A percentile compares a stretch with the other conserved stretches of the same genome.
phyloP scores from a whole-genome alignment of 2,329 filamentous ascomycete species.

The Alternaria longipes region DNA sequence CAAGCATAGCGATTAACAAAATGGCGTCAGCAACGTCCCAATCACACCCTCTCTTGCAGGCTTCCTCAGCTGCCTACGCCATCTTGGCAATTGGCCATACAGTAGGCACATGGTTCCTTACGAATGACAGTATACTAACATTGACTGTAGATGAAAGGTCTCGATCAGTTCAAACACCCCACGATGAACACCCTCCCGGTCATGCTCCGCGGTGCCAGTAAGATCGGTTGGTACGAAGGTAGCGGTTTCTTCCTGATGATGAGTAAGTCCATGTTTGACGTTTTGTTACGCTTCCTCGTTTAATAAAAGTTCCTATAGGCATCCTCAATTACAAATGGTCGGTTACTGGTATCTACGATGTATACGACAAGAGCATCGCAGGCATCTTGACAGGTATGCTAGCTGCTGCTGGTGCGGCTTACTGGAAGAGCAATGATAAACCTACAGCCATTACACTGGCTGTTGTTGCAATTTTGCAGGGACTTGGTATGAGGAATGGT shows the following conservation, averaged over 20 bases:
- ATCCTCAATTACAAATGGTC: constrained; percentile 50
- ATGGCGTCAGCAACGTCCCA: constrained; percentile 30
- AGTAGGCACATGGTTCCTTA: constrained; percentile 19
- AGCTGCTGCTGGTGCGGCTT: constrained; percentile 36
- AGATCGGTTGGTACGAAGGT: constrained; percentile 50
- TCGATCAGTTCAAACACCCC: constrained; percentile 47
- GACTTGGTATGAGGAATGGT: constrained; percentile 32
- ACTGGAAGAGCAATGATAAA: constrained; percentile 38
- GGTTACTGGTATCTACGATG: constrained; percentile 42
- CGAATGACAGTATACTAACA: background rate
- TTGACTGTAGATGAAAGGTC: constrained; percentile 38
- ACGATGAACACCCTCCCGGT: constrained; percentile 42
- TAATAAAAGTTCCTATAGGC: constrained; percentile 16
- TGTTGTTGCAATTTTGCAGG: constrained; percentile 38
- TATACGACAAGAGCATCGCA: constrained; percentile 45
- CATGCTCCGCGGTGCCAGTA: constrained; percentile 41
- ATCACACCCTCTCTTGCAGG: constrained; percentile 42
- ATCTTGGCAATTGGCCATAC: constrained; percentile 47
- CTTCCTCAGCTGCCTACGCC: constrained; percentile 38
- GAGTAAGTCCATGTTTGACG: constrained; percentile 26
- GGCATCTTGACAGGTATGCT: constrained; percentile 38
- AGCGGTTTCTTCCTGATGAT: constrained; percentile 48
- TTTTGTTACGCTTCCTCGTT: background rate
- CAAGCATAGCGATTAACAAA: background rate
- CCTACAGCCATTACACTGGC: constrained; percentile 33